A percentile compares a stretch with the other conserved stretches of the same genome.
These are phyloP conservation scores for Metarhizium sp. DNA, from an alignment of 2,329 filamentous ascomycete genomes.

Conservation along the genomic window DNA sequence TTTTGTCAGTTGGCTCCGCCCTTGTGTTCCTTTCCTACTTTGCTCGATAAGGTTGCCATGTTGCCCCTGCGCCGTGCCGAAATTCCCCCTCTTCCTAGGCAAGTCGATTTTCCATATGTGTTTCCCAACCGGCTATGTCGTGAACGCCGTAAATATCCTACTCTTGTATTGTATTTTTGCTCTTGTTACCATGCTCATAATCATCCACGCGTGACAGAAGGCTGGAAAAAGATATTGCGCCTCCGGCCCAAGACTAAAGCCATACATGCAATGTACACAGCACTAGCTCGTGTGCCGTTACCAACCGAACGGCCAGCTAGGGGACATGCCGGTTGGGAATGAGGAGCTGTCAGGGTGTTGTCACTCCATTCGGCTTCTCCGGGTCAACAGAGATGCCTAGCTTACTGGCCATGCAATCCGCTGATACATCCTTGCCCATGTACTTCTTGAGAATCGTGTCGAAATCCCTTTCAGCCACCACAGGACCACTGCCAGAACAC, in stretches of 20 bases:
- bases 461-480: slow-evolving; percentile 83
- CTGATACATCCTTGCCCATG: slow-evolving; percentile 34
- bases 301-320: background rate
- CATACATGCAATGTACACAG: background rate
- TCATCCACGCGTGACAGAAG: background rate
- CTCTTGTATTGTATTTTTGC: background rate
- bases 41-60: background rate
- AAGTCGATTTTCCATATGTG: background rate
- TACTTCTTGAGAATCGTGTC: slow-evolving; percentile 65
- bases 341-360: slow-evolving; percentile 4
- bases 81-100: background rate
- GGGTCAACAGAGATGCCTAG: slow-evolving; percentile 49
- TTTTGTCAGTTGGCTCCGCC: no score
- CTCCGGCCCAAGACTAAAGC: background rate
- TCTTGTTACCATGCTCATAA: background rate
- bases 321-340: background rate
- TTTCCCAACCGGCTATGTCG: background rate
- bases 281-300: background rate
- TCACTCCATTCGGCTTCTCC: slow-evolving; percentile 11
- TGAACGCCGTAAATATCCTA: background rate
- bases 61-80: background rate
- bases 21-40: background rate
- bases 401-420: slow-evolving; percentile 28
- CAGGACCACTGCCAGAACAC: slow-evolving; percentile 83
- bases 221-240: background rate